Conservation (phyloP, 2,329 filamentous ascomycete species). For the Aspergillus sojae region DNA sequence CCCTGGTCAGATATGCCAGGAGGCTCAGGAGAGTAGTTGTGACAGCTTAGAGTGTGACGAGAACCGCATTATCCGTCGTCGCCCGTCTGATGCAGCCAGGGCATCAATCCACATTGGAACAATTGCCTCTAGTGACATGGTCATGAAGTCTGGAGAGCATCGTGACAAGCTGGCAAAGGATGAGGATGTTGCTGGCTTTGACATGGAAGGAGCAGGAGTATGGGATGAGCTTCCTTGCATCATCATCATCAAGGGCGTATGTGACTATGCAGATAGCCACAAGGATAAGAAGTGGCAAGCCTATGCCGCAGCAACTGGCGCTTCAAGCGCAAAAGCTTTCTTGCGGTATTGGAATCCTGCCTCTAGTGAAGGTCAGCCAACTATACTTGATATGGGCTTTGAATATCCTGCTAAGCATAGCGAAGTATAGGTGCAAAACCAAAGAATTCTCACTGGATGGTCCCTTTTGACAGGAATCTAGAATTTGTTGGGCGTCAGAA, state of each 20-base stretch:
- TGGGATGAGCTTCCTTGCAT: neutral
- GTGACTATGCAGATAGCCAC: neutral
- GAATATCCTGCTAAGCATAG: neutral
- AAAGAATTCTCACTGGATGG: neutral
- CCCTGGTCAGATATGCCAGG: neutral
- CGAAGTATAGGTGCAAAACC: neutral
- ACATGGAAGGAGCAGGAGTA: neutral
- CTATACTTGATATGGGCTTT: neutral
- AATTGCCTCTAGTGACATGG: neutral
- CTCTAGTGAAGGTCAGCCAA: neutral
- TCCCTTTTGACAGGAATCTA: conserved; percentile 10
- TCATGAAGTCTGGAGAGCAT: neutral
- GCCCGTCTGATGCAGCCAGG: too few relatives aligned
- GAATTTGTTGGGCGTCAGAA: conserved; percentile 17
- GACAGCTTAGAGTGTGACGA: neutral
- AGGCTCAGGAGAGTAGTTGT: neutral
- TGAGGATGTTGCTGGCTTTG: neutral
- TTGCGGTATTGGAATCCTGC: neutral
- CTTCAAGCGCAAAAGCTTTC: neutral
- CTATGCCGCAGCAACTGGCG: neutral
- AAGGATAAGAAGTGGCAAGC: neutral
- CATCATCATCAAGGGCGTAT: neutral
- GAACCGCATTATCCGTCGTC: neutral
- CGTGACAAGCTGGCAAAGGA: neutral
- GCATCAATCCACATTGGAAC: neutral